phyloP scores from a whole-genome alignment of 352 stramenopile genomes.

The Phytopythium aichiense region DNA sequence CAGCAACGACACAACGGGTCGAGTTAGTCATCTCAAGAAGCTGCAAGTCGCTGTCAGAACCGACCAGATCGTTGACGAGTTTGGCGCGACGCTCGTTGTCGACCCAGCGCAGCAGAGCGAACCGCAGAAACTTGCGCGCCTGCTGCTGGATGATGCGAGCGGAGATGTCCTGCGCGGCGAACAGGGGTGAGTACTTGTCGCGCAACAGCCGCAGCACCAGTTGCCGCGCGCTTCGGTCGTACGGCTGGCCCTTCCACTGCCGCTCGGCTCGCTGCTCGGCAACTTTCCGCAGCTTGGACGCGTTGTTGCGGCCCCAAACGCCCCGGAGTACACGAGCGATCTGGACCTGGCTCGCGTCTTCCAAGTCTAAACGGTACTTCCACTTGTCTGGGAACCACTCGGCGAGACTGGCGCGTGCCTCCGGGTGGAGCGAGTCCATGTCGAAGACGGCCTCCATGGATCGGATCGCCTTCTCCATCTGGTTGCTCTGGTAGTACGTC shows the following conservation, averaged over 20 bases:
- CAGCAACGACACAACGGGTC: not conserved
- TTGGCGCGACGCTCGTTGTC: slow-evolving; percentile 26
- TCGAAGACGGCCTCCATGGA: slow-evolving; percentile 65
- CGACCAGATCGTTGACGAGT: slow-evolving; percentile 37
- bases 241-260: slow-evolving; percentile 34
- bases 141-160: slow-evolving; percentile 40
- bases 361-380: slow-evolving; percentile 63
- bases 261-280: slow-evolving; percentile 20
- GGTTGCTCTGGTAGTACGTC: slow-evolving; percentile 73
- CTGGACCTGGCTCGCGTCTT: slow-evolving; percentile 64
- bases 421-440: slow-evolving; percentile 47
- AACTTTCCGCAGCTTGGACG: slow-evolving; percentile 12
- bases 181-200: slow-evolving; percentile 44
- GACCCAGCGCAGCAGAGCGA: slow-evolving; percentile 40
- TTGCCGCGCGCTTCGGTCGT: slow-evolving; percentile 29
- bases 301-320: slow-evolving; percentile 43
- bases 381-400: slow-evolving; percentile 73
- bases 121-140: slow-evolving; percentile 34
- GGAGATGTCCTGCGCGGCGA: slow-evolving; percentile 56
- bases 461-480: slow-evolving; percentile 73
- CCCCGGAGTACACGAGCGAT: slow-evolving; percentile 59
- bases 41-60: not conserved
- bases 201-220: slow-evolving; percentile 30
- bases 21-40: not conserved
- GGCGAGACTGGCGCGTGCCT: slow-evolving; percentile 42